Evolutionary conservation across 768 basidiomycete species (phyloP), one percentile per base, ranked within the genome.

Genomic region (Infundibulicybe gibba): DNA sequence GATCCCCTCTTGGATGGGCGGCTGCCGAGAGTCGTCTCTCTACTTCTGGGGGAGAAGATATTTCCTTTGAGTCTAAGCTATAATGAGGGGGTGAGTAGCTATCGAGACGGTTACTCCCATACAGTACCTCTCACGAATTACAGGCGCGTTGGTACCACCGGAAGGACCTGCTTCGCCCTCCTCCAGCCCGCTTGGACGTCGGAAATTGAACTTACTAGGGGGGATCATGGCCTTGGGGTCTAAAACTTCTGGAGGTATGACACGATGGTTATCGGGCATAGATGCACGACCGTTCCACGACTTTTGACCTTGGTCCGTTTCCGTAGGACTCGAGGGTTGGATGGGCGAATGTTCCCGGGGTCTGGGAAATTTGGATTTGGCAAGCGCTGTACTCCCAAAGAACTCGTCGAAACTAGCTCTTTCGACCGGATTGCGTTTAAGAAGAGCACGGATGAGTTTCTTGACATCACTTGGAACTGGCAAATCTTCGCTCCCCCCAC

Each of bases 361-460:
- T 39, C 82, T 69, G 5, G 85, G 82, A 57, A 90, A 90, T 67
- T 85, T 91, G 33, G 79, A 85, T 61, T 85, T 88, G 20, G 77
- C 83, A 54, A 88, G 70, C 32, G 86, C 93, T 30, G 75, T 76
- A 53, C 88, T 90, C 43, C 76, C 74, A 62, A 99, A 99, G 68
- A 97, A 97, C 35, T 94, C 90, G 11, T 94, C 90, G 50, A 94
- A 99, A 47, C 77, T 84, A 17, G 91, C 86, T 2, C 95, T 76
- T 60, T 97, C 90, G 0, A 74, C 76, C 0, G 97, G 94, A 34
- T 84, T 80, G 21, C 90, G 82, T 64, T 87, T 91, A 41, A 99
- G 71, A 41, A 99, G 70, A n/a, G 70, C 62, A 14, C 92, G 78
- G 30, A 98, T 91, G 43, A 98, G 83, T 30, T 77, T 76, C 68